These are phyloP conservation scores for Umbelopsis ramanniana DNA, from an alignment of 192 early-diverging fungal genomes.

Conservation along the genomic window DNA sequence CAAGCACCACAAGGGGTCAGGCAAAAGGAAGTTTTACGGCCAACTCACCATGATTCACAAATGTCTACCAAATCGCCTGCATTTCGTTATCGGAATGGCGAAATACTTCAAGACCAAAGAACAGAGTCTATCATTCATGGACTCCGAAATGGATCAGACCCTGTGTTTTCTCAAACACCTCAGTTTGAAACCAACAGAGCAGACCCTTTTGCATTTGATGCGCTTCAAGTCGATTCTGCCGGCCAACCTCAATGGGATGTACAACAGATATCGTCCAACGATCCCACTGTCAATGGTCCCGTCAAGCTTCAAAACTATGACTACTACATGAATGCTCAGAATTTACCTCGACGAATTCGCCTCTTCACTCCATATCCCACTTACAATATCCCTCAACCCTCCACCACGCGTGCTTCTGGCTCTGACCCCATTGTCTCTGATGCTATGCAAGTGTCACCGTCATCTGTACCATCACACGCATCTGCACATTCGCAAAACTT, in stretches of 20 bases:
- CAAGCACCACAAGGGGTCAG: too few species aligned
- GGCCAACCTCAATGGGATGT: neutral
- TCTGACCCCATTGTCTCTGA: conserved; percentile 4
- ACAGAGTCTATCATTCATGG: neutral
- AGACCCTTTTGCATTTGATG: neutral
- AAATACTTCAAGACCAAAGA: conserved; percentile 1
- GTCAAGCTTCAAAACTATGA: conserved; percentile 17
- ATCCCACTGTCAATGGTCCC: neutral
- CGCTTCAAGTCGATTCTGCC: neutral
- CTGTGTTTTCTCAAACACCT: neutral
- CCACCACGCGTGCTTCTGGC: neutral
- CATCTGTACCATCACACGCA: neutral
- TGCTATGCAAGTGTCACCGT: neutral
- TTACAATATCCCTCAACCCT: conserved; percentile 7
- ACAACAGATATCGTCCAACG: neutral
- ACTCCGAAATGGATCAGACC: neutral
- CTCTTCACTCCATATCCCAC: conserved; percentile 3
- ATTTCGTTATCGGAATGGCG: neutral
- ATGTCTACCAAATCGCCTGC: neutral
- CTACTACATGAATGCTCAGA: conserved; percentile 5
- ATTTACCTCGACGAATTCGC: neutral
- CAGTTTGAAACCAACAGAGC: neutral
- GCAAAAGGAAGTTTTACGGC: neutral
- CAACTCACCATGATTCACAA: too few species aligned
- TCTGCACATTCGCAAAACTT: neutral